phyloP scores from a whole-genome alignment of 1,284 basidiomycete genomes.

The Xerocomus nothofagi region DNA sequence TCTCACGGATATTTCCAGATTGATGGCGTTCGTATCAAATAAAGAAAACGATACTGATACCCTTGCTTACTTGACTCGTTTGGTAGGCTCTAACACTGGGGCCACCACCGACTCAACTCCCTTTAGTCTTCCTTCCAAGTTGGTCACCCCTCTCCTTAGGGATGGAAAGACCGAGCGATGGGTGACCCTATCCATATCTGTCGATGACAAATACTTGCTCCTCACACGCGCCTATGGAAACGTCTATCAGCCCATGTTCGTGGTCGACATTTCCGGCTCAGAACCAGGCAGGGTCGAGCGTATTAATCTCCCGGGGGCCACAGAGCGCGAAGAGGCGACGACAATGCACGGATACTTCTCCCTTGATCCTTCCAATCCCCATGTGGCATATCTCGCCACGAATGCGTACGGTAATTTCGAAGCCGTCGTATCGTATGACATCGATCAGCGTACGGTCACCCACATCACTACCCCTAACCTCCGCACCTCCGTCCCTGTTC shows the following conservation, averaged over 20 bases:
- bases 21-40: slow-evolving; percentile 39
- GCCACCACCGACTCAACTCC: slow-evolving; percentile 23
- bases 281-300: slow-evolving; percentile 26
- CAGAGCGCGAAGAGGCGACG: slow-evolving; percentile 31
- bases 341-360: slow-evolving; percentile 29
- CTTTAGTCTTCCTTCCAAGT: slow-evolving; percentile 31
- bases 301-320: slow-evolving; percentile 34
- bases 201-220: slow-evolving; percentile 37
- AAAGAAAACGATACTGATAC: slow-evolving; percentile 39
- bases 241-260: slow-evolving; percentile 31
- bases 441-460: slow-evolving; percentile 25
- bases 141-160: slow-evolving; percentile 32
- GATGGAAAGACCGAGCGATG: slow-evolving; percentile 34
- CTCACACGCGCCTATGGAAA: slow-evolving; percentile 30
- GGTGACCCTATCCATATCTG: slow-evolving; percentile 31
- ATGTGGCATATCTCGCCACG: slow-evolving; percentile 34
- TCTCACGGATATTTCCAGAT: slow-evolving; percentile 20
- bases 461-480: slow-evolving; percentile 38
- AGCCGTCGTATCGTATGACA: slow-evolving; percentile 35
- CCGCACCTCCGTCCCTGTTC: slow-evolving; percentile 24
- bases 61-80: slow-evolving; percentile 33
- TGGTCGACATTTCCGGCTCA: slow-evolving; percentile 35
- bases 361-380: slow-evolving; percentile 24
- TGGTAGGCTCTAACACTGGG: slow-evolving; percentile 32
- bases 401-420: slow-evolving; percentile 39